These are phyloP conservation scores for Medicago lupulina DNA, from an alignment of 306 rosid genomes.

Conservation along the genomic window DNA sequence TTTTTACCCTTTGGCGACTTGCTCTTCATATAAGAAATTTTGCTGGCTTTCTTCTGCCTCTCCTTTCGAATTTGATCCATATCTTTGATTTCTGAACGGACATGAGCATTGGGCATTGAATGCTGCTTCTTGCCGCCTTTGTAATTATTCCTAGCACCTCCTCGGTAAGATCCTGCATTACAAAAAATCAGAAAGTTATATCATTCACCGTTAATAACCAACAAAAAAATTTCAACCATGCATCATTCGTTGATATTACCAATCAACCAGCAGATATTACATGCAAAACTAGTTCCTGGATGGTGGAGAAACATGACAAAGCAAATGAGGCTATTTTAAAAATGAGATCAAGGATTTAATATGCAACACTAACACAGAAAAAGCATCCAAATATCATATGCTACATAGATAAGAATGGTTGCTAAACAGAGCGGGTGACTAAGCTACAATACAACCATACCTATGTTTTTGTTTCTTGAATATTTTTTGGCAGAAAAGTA, in stretches of 20 bases:
- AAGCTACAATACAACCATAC: constrained; percentile 4
- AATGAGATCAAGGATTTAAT: constrained; percentile 1
- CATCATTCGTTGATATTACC: constrained; percentile 15
- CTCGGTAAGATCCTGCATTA: constrained; percentile 56
- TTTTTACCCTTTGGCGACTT: constrained; percentile 64
- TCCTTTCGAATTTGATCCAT: constrained; percentile 85
- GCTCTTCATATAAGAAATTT: constrained; percentile 57
- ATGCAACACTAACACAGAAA: constrained; percentile 10
- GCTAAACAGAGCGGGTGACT: not conserved
- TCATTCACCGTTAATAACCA: not conserved
- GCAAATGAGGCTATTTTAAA: not conserved
- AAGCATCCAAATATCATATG: not conserved
- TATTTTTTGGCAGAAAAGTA: not conserved
- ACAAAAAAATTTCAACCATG: constrained; percentile 7
- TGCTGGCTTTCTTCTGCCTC: constrained; percentile 73
- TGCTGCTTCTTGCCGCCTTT: constrained; percentile 59
- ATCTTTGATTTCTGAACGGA: constrained; percentile 83
- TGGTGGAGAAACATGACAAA: not conserved
- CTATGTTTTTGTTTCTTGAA: not conserved
- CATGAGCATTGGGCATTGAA: constrained; percentile 68
- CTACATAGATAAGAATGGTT: not conserved
- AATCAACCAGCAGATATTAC: constrained; percentile 4
- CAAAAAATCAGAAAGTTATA: constrained; percentile 11
- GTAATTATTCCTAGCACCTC: constrained; percentile 48
- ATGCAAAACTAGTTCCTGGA: constrained; percentile 4